phyloP scores from a whole-genome alignment of 2,329 filamentous ascomycete genomes.

The Aspergillus versicolor region DNA sequence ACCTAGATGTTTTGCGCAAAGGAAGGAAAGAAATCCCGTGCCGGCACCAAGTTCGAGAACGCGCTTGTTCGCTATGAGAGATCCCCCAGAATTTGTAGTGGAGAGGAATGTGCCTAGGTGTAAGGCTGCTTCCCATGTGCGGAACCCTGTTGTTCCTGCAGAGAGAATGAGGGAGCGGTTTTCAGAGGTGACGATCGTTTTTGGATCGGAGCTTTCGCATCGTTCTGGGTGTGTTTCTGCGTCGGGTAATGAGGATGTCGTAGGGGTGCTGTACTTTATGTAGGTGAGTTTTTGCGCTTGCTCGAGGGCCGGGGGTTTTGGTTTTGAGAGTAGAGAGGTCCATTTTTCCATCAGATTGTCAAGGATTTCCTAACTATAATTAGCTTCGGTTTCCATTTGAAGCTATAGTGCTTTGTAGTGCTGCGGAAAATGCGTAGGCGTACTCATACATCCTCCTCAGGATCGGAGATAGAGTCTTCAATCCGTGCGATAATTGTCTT shows the following conservation, averaged over 20 bases:
- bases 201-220: not conserved
- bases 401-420: not conserved
- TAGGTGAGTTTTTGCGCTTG: conserved; percentile 70
- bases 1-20: conserved; percentile 60
- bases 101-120: conserved; percentile 62
- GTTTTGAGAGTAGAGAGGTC: conserved; percentile 62
- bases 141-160: conserved; percentile 63
- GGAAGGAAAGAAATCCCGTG: conserved; percentile 64
- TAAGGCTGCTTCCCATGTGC: conserved; percentile 69
- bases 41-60: conserved; percentile 67
- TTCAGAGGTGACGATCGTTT: conserved; percentile 46
- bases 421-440: not conserved
- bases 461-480: conserved; percentile 73
- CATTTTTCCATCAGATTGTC: conserved; percentile 74
- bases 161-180: conserved; percentile 57
- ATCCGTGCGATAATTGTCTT: conserved; percentile 71
- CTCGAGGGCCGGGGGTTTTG: conserved; percentile 62
- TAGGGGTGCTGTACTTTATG: conserved; percentile 65
- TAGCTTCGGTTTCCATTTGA: not conserved
- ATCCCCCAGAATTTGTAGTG: conserved; percentile 44
- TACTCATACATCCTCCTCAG: conserved; percentile 75
- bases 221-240: not conserved
- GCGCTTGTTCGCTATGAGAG: conserved; percentile 51
- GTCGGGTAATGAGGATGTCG: conserved; percentile 1
- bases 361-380: conserved; percentile 67